Evolutionary conservation across 306 rosid genomes (phyloP).

Genomic region (Sechiopsis laciniata): DNA sequence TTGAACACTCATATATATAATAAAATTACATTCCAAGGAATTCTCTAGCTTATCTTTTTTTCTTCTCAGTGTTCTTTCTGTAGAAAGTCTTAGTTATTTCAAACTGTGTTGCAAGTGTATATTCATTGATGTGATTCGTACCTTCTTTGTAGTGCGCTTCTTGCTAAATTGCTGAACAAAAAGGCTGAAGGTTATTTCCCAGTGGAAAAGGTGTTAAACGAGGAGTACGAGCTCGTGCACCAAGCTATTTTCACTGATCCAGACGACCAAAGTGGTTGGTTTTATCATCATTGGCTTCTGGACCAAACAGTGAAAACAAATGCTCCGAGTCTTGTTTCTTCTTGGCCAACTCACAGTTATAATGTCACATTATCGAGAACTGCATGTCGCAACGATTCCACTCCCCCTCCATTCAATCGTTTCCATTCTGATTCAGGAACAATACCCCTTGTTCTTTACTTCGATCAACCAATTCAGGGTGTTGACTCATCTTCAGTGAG

Average conservation of each 20-base stretch:
- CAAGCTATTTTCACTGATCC: constrained; percentile 83
- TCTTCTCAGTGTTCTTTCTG: background rate
- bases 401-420: constrained; percentile 36
- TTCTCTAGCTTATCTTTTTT: background rate
- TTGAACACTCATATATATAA: background rate
- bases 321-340: constrained; percentile 60
- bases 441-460: constrained; percentile 59
- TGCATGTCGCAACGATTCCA: constrained; percentile 26
- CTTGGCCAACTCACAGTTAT: constrained; percentile 73
- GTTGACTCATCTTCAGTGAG: constrained; percentile 57
- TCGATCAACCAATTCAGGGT: constrained; percentile 72
- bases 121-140: background rate
- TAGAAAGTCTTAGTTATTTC: background rate
- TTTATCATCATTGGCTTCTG: constrained; percentile 93
- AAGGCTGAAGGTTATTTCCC: constrained; percentile 56
- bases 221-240: constrained; percentile 64
- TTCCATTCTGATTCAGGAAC: constrained; percentile 39
- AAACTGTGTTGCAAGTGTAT: background rate
- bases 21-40: background rate
- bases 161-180: constrained; percentile 54
- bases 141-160: constrained; percentile 51
- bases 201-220: constrained; percentile 48
- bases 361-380: constrained; percentile 36
- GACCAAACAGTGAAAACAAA: constrained; percentile 69
- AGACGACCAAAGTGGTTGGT: constrained; percentile 99